Conservation (phyloP, 352 stramenopile genomes). For the Globisporangium nodosum region DNA sequence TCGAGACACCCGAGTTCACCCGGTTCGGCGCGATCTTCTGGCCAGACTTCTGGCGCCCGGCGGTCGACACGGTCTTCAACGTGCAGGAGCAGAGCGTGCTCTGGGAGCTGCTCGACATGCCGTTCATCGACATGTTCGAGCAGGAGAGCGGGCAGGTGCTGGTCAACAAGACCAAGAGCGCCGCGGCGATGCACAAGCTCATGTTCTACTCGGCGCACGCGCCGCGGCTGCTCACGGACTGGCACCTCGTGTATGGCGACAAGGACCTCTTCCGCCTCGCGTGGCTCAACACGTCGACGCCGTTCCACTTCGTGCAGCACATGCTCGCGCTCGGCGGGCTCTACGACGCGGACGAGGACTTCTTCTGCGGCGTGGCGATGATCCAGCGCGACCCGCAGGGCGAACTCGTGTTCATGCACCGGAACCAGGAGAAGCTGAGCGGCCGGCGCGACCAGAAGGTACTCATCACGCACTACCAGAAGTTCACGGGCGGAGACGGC, state of each 20-base stretch:
- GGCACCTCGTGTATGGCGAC: conserved; percentile 63
- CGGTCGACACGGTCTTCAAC: conserved; percentile 60
- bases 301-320: conserved; percentile 67
- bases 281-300: conserved; percentile 68
- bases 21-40: conserved; percentile 72
- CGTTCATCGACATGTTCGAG: conserved; percentile 85
- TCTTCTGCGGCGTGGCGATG: conserved; percentile 82
- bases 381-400: conserved; percentile 65
- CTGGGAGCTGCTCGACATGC: conserved; percentile 75
- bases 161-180: conserved; percentile 41
- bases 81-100: conserved; percentile 62
- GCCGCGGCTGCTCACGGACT: conserved; percentile 53
- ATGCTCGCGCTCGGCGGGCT: conserved; percentile 46
- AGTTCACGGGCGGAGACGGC: conserved; percentile 69
- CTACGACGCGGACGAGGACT: conserved; percentile 37
- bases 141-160: conserved; percentile 77
- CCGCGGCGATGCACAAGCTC: conserved; percentile 51
- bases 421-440: conserved; percentile 74
- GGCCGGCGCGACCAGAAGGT: conserved; percentile 53
- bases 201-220: conserved; percentile 74
- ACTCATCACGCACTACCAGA: conserved; percentile 66
- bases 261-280: conserved; percentile 78
- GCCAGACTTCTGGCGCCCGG: conserved; percentile 79
- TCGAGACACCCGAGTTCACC: conserved; percentile 57
- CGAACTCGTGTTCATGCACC: conserved; percentile 77